Percentiles rank a stretch among this genome's conserved stretches.
Evolutionary conservation across 805 yeast genomes (phyloP).

Genomic region (Hanseniaspora valbyensis): DNA sequence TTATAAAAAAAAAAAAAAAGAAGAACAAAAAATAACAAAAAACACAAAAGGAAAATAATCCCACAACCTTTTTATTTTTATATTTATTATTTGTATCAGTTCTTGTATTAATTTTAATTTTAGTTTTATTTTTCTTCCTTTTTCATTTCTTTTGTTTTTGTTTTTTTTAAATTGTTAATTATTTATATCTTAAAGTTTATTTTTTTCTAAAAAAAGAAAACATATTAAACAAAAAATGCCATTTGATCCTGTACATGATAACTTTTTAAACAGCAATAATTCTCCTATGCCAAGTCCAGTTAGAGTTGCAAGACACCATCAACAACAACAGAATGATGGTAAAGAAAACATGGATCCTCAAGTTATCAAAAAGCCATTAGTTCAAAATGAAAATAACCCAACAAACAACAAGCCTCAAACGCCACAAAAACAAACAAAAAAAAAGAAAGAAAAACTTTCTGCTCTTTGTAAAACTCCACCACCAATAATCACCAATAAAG

Average conservation of each 20-base stretch:
- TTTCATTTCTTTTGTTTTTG: no score
- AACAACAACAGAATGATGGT: slow-evolving; percentile 7
- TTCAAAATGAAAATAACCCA: slow-evolving; percentile 15
- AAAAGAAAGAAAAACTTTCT: slow-evolving; percentile 80
- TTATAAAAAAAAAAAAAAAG: no score
- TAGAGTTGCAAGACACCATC: slow-evolving; percentile 9
- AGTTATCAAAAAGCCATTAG: slow-evolving; percentile 3
- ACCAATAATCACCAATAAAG: slow-evolving; percentile 78
- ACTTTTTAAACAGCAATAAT: slow-evolving; percentile 11
- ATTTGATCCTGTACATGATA: slow-evolving; percentile 14
- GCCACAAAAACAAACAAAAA: slow-evolving; percentile 31
- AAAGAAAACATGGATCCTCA: slow-evolving; percentile 20
- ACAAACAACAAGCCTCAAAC: slow-evolving; percentile 23
- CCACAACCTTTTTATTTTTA: no score
- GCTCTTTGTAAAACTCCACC: slow-evolving; percentile 96
- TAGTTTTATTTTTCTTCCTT: no score
- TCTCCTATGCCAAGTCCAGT: slow-evolving; percentile 15
- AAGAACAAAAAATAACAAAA: no score
- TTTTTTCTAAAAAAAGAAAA: background rate
- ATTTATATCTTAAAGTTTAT: no score
- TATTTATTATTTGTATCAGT: no score
- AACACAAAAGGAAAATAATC: no score
- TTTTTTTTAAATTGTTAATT: no score
- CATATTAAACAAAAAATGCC: slow-evolving; percentile 5
- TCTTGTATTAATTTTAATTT: no score